These are phyloP conservation scores for Fimicolochytrium jonesii DNA, from an alignment of 192 early-diverging fungal genomes.

Conservation along the genomic window DNA sequence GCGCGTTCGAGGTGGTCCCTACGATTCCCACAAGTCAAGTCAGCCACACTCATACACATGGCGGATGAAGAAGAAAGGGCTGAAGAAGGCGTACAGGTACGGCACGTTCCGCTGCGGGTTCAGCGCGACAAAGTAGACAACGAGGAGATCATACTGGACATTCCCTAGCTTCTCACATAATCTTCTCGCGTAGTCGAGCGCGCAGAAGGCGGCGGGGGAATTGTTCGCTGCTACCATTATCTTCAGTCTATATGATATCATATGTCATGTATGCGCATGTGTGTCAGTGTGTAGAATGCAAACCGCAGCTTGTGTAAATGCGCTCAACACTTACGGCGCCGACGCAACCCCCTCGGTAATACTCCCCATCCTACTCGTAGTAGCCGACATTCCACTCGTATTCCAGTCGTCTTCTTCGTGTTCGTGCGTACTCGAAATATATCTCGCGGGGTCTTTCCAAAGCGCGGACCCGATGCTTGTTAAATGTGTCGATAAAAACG, in stretches of 20 bases:
- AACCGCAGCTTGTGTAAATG: no score
- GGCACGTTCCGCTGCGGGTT: conserved; percentile 26
- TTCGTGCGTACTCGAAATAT: no score
- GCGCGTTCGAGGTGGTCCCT: conserved; percentile 32
- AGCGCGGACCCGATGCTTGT: no score
- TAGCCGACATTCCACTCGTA: no score
- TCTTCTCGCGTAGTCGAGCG: conserved; percentile 10
- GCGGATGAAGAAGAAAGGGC: not conserved
- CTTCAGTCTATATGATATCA: conserved; percentile 12
- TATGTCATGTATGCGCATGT: no score
- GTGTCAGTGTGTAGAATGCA: no score
- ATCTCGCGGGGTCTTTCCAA: no score
- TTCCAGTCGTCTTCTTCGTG: no score
- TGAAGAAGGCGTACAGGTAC: conserved; percentile 21
- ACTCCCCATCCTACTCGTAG: no score
- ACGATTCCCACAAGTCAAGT: not conserved
- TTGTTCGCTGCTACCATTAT: conserved; percentile 29
- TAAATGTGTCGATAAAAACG: no score
- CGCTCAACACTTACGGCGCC: no score
- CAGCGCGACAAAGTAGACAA: conserved; percentile 25
- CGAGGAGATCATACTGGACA: conserved; percentile 4
- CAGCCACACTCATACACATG: not conserved
- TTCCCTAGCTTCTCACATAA: conserved; percentile 3
- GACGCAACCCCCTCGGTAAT: no score
- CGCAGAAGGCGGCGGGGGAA: conserved; percentile 9